Base-by-base conservation (phyloP, 2,329 filamentous ascomycete species). In the Pseudonectria buxi region DNA sequence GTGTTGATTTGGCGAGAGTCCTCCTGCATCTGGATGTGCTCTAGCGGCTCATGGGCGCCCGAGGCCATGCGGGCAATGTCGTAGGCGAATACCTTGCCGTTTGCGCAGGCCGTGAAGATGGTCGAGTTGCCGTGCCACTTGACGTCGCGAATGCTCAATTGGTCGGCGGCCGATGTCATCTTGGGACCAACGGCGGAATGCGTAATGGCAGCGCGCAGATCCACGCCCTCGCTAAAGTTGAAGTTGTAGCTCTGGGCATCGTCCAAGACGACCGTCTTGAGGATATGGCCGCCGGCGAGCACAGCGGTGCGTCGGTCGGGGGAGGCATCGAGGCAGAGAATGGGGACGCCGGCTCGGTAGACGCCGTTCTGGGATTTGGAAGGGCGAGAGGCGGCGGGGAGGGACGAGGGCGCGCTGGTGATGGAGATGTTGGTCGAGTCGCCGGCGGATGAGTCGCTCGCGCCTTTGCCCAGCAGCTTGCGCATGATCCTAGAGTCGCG, bases 11-110 rank as follows among this genome's bases (percentile, higher is more conserved):
- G 77, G 3, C 78, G 70, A 30, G 72, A 71, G 46, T 81, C 77
- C 48, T 81, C 77, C 29, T 71, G 68, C 33, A 68, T 74, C 53
- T 78, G 71, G 24, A 78, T 68, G 24, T 70, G 72, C 26, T 74
- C 74, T 33, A 78, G 56, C 4, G 68, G 67, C 10, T 68, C 57
- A 3, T 62, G 57, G 6, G 59, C 58, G 3, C 63, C 65, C 2
- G 63, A 53, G 2, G 69, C 66, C 9, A 74, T 49, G 14, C 71
- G 69, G 27, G 64, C 64, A 13, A 81, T 53, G 53, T 82, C 76
- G 49, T 82, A 82, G 40, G 74, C 66, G 41, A 80, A 80, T 46
- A 82, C 78, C 55, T 76, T 76, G 49, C 78, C 78, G 41, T 73
- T 77, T 32, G 73, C 71, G 50, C 76, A 79, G 3, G 78, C 78